Conservation (phyloP, 306 rosid genomes). For the Purshia tridentata region DNA sequence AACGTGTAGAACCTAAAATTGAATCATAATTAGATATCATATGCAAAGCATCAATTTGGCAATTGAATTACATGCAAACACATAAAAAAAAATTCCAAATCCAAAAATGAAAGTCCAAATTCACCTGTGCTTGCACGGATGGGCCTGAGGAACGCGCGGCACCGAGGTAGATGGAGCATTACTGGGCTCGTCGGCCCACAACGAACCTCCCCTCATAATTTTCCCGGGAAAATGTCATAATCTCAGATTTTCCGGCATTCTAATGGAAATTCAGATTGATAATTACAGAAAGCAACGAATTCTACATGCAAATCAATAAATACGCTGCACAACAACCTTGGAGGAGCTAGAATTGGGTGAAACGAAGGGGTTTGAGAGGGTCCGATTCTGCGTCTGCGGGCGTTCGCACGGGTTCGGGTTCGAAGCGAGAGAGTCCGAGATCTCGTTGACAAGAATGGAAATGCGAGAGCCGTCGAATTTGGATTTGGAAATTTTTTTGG, state of each 20-base stretch:
- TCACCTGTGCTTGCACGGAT: conserved; percentile 32
- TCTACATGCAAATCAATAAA: not conserved
- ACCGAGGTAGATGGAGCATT: conserved; percentile 39
- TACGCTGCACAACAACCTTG: no score
- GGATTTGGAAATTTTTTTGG: conserved; percentile 1
- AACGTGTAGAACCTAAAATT: not conserved
- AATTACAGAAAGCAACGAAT: not conserved
- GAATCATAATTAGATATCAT: not conserved
- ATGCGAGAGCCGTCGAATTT: not conserved
- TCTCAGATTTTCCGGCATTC: conserved; percentile 24
- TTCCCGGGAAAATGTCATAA: conserved; percentile 36
- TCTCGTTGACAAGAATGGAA: conserved; percentile 15
- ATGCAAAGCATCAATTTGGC: not conserved
- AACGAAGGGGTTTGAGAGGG: not conserved
- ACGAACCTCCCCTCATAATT: conserved; percentile 43
- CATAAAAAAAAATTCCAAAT: not conserved
- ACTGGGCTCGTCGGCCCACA: conserved; percentile 36
- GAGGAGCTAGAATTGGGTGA: not conserved
- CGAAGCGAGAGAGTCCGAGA: conserved; percentile 5
- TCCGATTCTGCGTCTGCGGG: not conserved
- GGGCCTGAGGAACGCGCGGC: conserved; percentile 17
- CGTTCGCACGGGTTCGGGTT: not conserved
- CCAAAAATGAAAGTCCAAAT: not conserved
- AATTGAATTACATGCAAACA: conserved; percentile 1
- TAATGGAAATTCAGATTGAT: conserved; percentile 14